Conservation (phyloP, 1,284 basidiomycete genomes). For the Rhizoctonia solani region DNA sequence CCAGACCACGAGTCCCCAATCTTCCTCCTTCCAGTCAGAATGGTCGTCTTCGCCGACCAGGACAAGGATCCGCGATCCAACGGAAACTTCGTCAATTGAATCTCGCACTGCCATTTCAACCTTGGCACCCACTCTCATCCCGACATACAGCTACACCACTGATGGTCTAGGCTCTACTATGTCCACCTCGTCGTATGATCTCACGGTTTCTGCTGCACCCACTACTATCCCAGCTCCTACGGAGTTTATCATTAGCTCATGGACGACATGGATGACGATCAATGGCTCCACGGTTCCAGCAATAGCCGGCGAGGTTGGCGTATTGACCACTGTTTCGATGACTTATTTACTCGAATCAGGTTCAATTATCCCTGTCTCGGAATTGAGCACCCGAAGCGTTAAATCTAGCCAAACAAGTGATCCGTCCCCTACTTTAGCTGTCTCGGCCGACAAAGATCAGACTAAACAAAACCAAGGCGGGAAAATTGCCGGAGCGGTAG, state of each 20-base stretch:
- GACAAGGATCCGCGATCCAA: no score
- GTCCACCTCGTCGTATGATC: not conserved
- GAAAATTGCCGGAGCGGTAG: not conserved
- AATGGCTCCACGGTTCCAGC: constrained; percentile 9
- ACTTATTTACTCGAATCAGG: constrained; percentile 16
- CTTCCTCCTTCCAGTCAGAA: no score
- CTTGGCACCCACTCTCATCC: no score
- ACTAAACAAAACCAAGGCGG: not conserved
- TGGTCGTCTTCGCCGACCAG: no score
- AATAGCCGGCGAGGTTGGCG: constrained; percentile 1
- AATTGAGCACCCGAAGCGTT: constrained; percentile 1
- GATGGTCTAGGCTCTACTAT: not conserved
- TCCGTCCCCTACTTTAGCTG: not conserved
- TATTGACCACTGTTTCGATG: constrained; percentile 3
- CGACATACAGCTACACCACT: no score
- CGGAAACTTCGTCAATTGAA: no score
- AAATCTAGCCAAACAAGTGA: not conserved
- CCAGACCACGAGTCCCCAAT: no score
- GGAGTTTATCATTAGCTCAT: not conserved
- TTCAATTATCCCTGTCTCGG: constrained; percentile 1
- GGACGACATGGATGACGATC: constrained; percentile 6
- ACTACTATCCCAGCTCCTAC: not conserved
- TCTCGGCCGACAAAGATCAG: not conserved
- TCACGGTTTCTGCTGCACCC: not conserved
- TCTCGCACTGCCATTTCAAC: no score